phyloP scores from a whole-genome alignment of 2,329 filamentous ascomycete species.

The Clonostachys rosea region DNA sequence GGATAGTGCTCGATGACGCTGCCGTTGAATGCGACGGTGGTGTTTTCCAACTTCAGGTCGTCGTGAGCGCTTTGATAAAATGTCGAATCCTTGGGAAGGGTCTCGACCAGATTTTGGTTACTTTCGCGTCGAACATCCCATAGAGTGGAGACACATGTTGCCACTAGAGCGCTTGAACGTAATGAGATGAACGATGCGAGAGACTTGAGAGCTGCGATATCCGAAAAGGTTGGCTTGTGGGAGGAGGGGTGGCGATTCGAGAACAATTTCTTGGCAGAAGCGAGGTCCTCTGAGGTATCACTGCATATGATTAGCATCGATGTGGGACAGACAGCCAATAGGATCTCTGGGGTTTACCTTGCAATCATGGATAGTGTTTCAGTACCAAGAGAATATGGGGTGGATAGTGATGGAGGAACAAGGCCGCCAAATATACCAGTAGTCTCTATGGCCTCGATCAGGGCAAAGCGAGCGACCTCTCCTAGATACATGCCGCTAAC shows the following conservation, averaged over 20 bases:
- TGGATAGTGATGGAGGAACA: slow-evolving; percentile 45
- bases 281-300: slow-evolving; percentile 14
- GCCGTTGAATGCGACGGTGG: slow-evolving; percentile 72
- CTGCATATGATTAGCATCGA: not conserved
- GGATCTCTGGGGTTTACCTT: slow-evolving; percentile 32
- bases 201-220: slow-evolving; percentile 46
- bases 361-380: slow-evolving; percentile 55
- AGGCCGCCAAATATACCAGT: slow-evolving; percentile 51
- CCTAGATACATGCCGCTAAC: slow-evolving; percentile 64
- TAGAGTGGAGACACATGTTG: slow-evolving; percentile 52
- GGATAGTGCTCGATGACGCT: slow-evolving; percentile 79
- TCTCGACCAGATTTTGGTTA: slow-evolving; percentile 26
- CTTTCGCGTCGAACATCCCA: slow-evolving; percentile 51
- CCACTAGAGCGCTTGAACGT: slow-evolving; percentile 55
- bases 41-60: slow-evolving; percentile 40
- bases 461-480: slow-evolving; percentile 54
- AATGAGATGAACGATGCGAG: slow-evolving; percentile 51
- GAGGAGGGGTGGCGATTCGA: slow-evolving; percentile 41
- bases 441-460: slow-evolving; percentile 53
- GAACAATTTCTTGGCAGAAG: slow-evolving; percentile 42
- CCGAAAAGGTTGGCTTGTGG: slow-evolving; percentile 30
- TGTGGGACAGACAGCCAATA: not conserved
- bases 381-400: slow-evolving; percentile 54
- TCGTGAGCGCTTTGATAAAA: slow-evolving; percentile 41
- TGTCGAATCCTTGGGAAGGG: slow-evolving; percentile 20